Evolutionary conservation across 768 basidiomycete species (phyloP).

Genomic region (Tremella yokohamensis): DNA sequence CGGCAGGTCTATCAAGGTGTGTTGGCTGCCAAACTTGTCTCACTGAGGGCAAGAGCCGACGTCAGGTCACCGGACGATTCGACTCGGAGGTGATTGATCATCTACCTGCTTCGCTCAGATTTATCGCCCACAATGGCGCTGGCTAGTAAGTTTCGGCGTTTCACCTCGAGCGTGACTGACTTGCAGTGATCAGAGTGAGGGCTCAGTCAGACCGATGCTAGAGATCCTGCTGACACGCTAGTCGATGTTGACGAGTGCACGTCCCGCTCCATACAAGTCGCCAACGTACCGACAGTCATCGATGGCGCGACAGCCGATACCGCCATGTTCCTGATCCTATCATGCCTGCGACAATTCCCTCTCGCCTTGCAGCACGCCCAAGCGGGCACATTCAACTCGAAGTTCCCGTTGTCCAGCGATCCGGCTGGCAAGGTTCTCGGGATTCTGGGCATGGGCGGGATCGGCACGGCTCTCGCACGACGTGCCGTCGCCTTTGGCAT

Average conservation of each 20-base stretch:
- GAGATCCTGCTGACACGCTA: background rate
- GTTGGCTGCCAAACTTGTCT: background rate
- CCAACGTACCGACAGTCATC: constrained; percentile 86
- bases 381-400: constrained; percentile 13
- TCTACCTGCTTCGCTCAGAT: constrained; percentile 7
- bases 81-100: constrained; percentile 15
- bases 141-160: constrained; percentile 10
- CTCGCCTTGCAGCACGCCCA: constrained; percentile 9
- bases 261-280: constrained; percentile 54
- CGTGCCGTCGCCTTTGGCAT: constrained; percentile 64
- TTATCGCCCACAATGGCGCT: constrained; percentile 20
- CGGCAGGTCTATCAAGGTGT: constrained; percentile 11
- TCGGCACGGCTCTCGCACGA: constrained; percentile 47
- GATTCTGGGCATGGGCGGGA: constrained; percentile 53
- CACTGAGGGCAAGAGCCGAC: background rate
- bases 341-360: constrained; percentile 30
- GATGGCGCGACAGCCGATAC: constrained; percentile 74
- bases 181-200: constrained; percentile 14
- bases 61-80: constrained; percentile 14
- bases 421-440: constrained; percentile 49
- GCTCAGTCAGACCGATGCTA: background rate
- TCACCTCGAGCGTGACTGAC: background rate
- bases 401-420: constrained; percentile 37
- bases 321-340: constrained; percentile 38
- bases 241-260: constrained; percentile 17